Evolutionary conservation across 2,329 filamentous ascomycete genomes (phyloP).

Genomic region (Alternaria angustiovoidea): DNA sequence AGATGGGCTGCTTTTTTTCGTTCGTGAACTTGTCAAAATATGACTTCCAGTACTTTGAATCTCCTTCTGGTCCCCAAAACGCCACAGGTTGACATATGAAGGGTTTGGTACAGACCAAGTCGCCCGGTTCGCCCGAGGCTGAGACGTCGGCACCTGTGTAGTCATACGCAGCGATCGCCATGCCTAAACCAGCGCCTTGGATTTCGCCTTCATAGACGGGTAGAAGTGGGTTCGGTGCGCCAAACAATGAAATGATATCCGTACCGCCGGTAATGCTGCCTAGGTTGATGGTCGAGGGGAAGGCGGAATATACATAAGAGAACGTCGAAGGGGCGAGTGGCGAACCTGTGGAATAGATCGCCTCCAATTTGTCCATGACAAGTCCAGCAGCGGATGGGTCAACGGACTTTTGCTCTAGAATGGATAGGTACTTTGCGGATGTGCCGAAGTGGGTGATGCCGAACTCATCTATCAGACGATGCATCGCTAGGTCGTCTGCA

Average conservation of each 20-base stretch:
- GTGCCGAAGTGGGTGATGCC: slow-evolving; percentile 93
- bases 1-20: slow-evolving; percentile 60
- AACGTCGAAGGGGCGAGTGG: slow-evolving; percentile 94
- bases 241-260: slow-evolving; percentile 95
- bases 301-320: slow-evolving; percentile 83
- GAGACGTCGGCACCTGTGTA: slow-evolving; percentile 66
- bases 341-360: slow-evolving; percentile 93
- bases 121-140: slow-evolving; percentile 74
- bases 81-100: slow-evolving; percentile 92
- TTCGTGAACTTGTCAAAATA: slow-evolving; percentile 87
- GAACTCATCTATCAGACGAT: slow-evolving; percentile 79
- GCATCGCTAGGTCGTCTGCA: slow-evolving; percentile 80
- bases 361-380: slow-evolving; percentile 67
- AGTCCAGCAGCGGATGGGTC: slow-evolving; percentile 56
- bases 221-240: slow-evolving; percentile 71
- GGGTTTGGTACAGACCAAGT: slow-evolving; percentile 83
- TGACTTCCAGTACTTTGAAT: slow-evolving; percentile 78
- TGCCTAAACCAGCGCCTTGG: slow-evolving; percentile 59
- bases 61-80: slow-evolving; percentile 80
- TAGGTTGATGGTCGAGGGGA: slow-evolving; percentile 82
- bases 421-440: slow-evolving; percentile 89
- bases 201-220: slow-evolving; percentile 62
- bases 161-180: slow-evolving; percentile 60
- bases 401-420: slow-evolving; percentile 77
- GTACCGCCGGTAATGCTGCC: slow-evolving; percentile 95